These are phyloP conservation scores for Myxozyma monticola DNA, from an alignment of 805 yeast species.

Conservation along the genomic window DNA sequence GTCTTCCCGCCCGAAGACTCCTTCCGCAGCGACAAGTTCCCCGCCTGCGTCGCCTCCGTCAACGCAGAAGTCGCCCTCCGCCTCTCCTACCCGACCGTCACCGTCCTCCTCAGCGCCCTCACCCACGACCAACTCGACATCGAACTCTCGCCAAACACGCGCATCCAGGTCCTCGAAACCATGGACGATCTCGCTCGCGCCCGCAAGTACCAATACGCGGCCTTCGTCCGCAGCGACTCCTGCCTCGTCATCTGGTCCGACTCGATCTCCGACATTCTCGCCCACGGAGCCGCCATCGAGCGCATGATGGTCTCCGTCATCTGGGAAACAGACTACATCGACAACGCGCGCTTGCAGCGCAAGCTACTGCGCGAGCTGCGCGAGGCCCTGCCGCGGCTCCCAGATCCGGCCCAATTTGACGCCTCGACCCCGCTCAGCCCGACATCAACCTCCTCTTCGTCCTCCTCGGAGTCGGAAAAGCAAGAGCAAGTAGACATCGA, in stretches of 20 bases:
- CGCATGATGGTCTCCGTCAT: slow-evolving; percentile 4
- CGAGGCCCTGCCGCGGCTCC: neutral
- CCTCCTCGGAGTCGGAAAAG: neutral
- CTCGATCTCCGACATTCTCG: neutral
- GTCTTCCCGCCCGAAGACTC: slow-evolving; percentile 7
- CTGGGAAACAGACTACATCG: slow-evolving; percentile 4
- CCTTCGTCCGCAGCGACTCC: slow-evolving; percentile 8
- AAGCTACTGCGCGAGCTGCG: neutral
- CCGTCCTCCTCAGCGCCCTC: neutral
- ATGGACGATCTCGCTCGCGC: slow-evolving; percentile 17
- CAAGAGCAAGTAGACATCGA: neutral
- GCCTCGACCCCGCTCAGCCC: neutral
- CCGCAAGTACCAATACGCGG: slow-evolving; percentile 15
- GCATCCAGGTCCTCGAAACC: slow-evolving; percentile 14
- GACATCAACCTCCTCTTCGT: neutral
- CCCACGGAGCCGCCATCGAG: slow-evolving; percentile 8
- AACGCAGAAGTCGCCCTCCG: slow-evolving; percentile 13
- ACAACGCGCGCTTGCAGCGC: neutral
- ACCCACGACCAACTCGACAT: slow-evolving; percentile 2
- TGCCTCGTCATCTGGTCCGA: slow-evolving; percentile 20
- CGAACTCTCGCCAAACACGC: slow-evolving; percentile 2
- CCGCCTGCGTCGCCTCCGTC: slow-evolving; percentile 2
- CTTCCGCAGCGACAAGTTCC: neutral
- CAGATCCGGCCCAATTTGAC: neutral
- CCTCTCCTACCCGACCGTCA: slow-evolving; percentile 9